phyloP scores from a whole-genome alignment of 192 early-diverging fungal species.

The Coemansia sp. region DNA sequence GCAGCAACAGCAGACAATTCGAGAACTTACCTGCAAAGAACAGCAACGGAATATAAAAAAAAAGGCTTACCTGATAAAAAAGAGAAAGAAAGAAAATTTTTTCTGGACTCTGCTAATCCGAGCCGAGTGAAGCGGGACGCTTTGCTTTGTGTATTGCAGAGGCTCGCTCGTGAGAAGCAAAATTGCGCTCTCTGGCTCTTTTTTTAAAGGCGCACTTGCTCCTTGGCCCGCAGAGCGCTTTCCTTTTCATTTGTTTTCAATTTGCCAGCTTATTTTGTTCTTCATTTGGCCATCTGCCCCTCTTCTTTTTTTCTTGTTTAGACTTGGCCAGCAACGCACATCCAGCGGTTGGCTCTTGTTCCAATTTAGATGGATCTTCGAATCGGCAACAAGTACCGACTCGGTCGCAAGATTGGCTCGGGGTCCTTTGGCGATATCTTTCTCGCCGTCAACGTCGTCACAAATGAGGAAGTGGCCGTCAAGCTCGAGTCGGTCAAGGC shows the following conservation, averaged over 20 bases:
- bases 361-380: conserved; percentile 65
- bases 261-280: conserved; percentile 5
- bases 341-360: conserved; percentile 9
- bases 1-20: no score
- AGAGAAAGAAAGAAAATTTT: conserved; percentile 7
- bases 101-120: background rate
- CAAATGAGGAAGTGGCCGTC: conserved; percentile 95
- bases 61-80: background rate
- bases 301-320: conserved; percentile 1
- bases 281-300: background rate
- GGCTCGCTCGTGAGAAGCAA: background rate
- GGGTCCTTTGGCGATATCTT: conserved; percentile 99
- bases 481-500: conserved; percentile 95
- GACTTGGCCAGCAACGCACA: conserved; percentile 11
- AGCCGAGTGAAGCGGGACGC: conserved; percentile 4
- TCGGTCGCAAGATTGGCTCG: conserved; percentile 94
- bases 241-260: conserved; percentile 13
- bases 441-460: conserved; percentile 83
- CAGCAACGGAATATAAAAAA: no score
- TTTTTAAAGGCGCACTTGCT: conserved; percentile 11
- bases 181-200: background rate
- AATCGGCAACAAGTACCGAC: conserved; percentile 91
- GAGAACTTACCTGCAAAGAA: background rate
- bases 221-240: conserved; percentile 2
- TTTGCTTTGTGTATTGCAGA: no score